Base-by-base conservation (phyloP, 129 eudicot genomes). In the Saposhnikovia divaricata region DNA sequence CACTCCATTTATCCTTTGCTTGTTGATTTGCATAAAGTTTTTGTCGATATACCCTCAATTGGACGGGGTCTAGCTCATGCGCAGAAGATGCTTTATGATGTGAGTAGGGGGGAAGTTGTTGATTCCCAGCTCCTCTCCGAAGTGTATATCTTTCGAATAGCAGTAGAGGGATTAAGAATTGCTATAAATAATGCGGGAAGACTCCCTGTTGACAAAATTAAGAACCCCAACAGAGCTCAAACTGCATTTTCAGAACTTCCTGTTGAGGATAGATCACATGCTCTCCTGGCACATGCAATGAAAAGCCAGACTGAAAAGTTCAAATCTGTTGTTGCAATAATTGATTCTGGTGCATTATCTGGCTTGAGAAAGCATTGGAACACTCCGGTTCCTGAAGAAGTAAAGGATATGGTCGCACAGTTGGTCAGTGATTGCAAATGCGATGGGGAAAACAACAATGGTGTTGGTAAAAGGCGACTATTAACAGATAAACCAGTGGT, bases 101-200 rank as follows among this genome's bases (percentile, higher is more conserved):
- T 96, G 6, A 83, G 82, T 74, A 88, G 80, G 59, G 99, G 99
- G 66, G 87, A 84, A 71, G 75, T 5, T 55, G 86, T 96, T 19
- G 87, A 88, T 81, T 70, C 83, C 25, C 77, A 80, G 10, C 47
- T 81, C 59, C 82, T 96, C 28, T 88, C 94, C 23, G 96, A 96
- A 82, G 89, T 92, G 63, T 89, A 88, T 78, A 83, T 88, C 34
- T 96, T 96, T 72, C 80, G 87, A 63, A 86, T 90, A 2, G 98
- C 98, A 4, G 98, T 90, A 69, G 98, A 95, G 81, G 97, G 92
- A n/a, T 84, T 95, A 76, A 84, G 98, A 47, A 88, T 92, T 71
- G 98, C 97, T 78, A 77, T 95, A 14, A 95, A 86, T 74, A 84
- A 86, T 70, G 91, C 94, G 0, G 94, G 97, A 9, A 82, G 97